Evolutionary conservation across 345 rosid species (phyloP).

Genomic region (Citrus australasica): DNA sequence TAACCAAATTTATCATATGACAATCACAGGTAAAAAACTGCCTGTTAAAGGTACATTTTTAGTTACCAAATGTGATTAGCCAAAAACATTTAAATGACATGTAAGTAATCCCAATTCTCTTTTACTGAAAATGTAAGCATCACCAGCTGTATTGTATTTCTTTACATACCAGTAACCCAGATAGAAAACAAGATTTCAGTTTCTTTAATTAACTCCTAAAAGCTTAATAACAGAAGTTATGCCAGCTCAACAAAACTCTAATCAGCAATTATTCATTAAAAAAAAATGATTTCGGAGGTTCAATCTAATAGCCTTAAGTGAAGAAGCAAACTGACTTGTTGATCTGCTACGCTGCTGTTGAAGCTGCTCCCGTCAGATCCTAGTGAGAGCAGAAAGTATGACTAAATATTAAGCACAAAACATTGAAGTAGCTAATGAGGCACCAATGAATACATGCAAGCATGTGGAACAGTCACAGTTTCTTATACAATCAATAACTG

Average conservation of each 20-base stretch:
- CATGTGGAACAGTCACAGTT: not conserved
- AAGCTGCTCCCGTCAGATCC: conserved; percentile 85
- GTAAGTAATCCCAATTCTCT: not conserved
- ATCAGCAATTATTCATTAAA: not conserved
- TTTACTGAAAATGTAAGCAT: not conserved
- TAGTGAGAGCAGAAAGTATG: conserved; percentile 23
- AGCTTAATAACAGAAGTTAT: not conserved
- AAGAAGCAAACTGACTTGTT: conserved; percentile 63
- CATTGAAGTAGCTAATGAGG: not conserved
- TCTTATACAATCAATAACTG: not conserved
- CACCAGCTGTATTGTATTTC: not conserved
- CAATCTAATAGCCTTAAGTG: conserved; percentile 10
- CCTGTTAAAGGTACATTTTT: not conserved
- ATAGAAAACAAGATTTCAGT: not conserved
- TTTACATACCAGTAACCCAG: not conserved
- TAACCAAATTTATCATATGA: not conserved
- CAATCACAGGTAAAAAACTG: not conserved
- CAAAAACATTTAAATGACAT: not conserved
- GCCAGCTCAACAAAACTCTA: not conserved
- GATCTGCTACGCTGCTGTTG: conserved; percentile 90
- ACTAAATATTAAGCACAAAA: conserved; percentile 3
- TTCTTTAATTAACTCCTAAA: not conserved
- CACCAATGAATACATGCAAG: not conserved
- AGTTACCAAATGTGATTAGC: not conserved
- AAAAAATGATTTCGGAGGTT: not conserved